Evolutionary conservation across 805 yeast genomes (phyloP), one percentile per base, ranked within the genome.

Genomic region (Kluyveromyces siamensis): DNA sequence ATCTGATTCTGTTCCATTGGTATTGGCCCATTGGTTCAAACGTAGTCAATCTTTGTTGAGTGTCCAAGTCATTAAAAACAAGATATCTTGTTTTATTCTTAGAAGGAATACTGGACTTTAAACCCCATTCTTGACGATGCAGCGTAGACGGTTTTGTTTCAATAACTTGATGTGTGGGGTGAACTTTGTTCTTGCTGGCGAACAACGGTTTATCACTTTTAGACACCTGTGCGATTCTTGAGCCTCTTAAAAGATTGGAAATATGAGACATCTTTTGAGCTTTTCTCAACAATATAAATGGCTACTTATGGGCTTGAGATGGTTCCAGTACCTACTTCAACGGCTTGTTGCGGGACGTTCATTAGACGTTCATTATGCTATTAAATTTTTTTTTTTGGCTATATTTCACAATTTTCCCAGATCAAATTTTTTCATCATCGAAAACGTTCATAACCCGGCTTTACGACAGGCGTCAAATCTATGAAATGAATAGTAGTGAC

Each of bases 161-260:
- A 38, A 87, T 74, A 40, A 84, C 72, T 63, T 86, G 95, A 59
- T 83, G 89, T 0, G 86, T 78, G 25, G 95, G 95, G 41, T 49
- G 53, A 44, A 48, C 55, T 14, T 54, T 53, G 21, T 55, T 55
- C 8, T 55, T 52, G 6, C 54, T 38, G n/a, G 50, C 51, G 40
- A 51, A 47, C 42, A 40, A 45, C 21, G 51, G 52, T 35, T 54
- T 53, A 16, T 57, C 52, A 11, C 65, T 63, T 35, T 56, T 62
- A 8, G 72, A 63, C 8, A 70, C 55, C 40, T 68, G 68, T 1
- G 72, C 66, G 36, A 70, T 48, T 44, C 67, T 62, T 0, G 72
- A 67, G 40, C 52, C 52, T 48, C 62, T 59, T 51, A 68, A 50
- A 45, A 68, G 55, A 42, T 53, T 51, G 9, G 60, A 52, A 39